Evolutionary conservation across 2,329 filamentous ascomycete species (phyloP).

Genomic region (Blastomyces parvus): DNA sequence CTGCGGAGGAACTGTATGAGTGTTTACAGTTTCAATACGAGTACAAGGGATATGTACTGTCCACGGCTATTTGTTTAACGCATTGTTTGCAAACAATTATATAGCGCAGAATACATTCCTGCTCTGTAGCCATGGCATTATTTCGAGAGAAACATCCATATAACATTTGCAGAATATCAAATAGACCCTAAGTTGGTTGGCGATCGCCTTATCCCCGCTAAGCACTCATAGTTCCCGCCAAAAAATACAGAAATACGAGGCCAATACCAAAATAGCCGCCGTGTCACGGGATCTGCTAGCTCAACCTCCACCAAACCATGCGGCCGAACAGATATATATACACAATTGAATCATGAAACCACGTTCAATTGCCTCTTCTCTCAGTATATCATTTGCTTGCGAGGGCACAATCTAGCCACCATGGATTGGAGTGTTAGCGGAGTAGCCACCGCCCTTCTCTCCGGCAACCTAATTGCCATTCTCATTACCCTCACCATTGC

Average conservation of each 20-base stretch:
- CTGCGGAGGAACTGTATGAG: neutral
- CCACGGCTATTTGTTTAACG: neutral
- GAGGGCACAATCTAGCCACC: neutral
- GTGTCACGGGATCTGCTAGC: neutral
- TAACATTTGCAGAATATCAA: neutral
- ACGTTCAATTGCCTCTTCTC: too few relatives aligned
- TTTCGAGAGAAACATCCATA: neutral
- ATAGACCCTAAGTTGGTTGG: neutral
- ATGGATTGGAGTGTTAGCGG: conserved; percentile 31
- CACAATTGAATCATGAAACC: too few relatives aligned
- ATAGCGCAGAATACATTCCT: neutral
- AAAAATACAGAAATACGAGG: neutral
- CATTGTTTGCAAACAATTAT: neutral
- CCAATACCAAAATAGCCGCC: neutral
- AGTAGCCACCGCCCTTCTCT: conserved; percentile 35
- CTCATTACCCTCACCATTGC: conserved; percentile 60
- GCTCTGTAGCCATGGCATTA: neutral
- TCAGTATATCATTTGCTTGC: too few relatives aligned
- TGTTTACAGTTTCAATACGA: neutral
- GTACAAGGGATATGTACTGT: neutral
- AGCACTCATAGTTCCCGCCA: neutral
- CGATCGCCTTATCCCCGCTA: neutral
- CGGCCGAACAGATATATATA: too few relatives aligned
- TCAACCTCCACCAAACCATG: too few relatives aligned
- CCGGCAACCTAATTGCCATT: conserved; percentile 42